phyloP scores from a whole-genome alignment of 257 asterid species.

The Salvia rosmarinus region DNA sequence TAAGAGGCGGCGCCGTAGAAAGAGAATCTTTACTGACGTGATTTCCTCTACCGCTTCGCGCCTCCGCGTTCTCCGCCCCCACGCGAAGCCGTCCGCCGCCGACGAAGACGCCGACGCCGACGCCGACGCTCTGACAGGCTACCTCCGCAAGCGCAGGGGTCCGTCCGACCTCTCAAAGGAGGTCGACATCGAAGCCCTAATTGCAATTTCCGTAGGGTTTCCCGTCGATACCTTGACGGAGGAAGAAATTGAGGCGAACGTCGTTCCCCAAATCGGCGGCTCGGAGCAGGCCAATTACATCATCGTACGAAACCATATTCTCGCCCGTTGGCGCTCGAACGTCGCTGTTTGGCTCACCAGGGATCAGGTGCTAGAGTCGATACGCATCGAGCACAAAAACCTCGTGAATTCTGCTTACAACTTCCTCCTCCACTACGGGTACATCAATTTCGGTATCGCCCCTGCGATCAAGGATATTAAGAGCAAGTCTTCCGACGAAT shows the following conservation, averaged over 20 bases:
- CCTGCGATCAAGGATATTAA: conserved; percentile 74
- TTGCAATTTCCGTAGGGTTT: conserved; percentile 93
- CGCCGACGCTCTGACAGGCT: conserved; percentile 48
- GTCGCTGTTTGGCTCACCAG: conserved; percentile 84
- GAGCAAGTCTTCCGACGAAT: conserved; percentile 46
- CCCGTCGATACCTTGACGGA: conserved; percentile 93
- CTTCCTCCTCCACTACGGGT: conserved; percentile 83
- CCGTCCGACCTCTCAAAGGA: conserved; percentile 76
- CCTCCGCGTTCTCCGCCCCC: conserved; percentile 79
- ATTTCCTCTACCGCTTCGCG: conserved; percentile 73
- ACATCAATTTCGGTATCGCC: conserved; percentile 86
- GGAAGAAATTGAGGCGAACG: conserved; percentile 96
- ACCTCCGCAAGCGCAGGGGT: conserved; percentile 57
- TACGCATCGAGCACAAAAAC: conserved; percentile 86
- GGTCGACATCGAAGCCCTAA: conserved; percentile 86
- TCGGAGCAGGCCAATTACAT: conserved; percentile 89
- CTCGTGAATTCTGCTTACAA: conserved; percentile 79
- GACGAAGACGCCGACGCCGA: conserved; percentile 45
- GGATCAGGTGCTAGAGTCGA: conserved; percentile 90
- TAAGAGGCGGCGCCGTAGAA: conserved; percentile 87
- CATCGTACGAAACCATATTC: conserved; percentile 88
- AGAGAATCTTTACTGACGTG: conserved; percentile 85
- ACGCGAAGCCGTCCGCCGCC: conserved; percentile 64
- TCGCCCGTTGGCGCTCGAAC: conserved; percentile 86
- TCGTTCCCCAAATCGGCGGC: conserved; percentile 81